Conservation (phyloP, 805 yeast genomes). For the Peterozyma xylosa region DNA sequence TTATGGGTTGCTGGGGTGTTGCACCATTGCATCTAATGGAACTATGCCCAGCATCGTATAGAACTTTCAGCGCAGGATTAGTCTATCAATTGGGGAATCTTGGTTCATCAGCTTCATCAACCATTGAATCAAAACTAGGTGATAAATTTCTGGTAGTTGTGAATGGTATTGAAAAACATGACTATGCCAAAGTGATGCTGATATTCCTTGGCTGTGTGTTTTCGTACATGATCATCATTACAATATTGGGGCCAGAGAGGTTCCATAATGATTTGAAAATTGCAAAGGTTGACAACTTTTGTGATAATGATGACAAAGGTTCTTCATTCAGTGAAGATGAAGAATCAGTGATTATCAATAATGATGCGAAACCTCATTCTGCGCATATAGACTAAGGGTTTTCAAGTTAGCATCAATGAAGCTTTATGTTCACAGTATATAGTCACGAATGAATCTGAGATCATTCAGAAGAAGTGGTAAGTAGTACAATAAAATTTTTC, state of each 20-base stretch:
- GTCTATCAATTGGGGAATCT: constrained; percentile 69
- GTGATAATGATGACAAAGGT: no score
- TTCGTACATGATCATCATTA: constrained; percentile 37
- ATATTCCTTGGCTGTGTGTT: constrained; percentile 63
- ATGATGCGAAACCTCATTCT: no score
- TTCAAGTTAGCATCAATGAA: no score
- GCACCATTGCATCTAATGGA: constrained; percentile 61
- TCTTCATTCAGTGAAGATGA: no score
- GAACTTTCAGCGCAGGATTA: constrained; percentile 55
- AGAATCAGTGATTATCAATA: no score
- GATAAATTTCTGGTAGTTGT: constrained; percentile 45
- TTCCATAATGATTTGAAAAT: constrained; percentile 9
- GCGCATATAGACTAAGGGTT: no score
- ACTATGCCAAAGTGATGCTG: constrained; percentile 69
- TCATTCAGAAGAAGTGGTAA: no score
- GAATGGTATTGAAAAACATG: constrained; percentile 25
- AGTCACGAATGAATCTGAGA: no score
- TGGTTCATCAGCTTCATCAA: constrained; percentile 63
- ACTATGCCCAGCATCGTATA: constrained; percentile 55
- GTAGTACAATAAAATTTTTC: no score
- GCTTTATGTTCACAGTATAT: no score
- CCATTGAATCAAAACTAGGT: constrained; percentile 63
- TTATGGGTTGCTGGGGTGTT: constrained; percentile 73
- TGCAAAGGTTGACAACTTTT: background rate
- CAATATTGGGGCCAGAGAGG: constrained; percentile 42